Percentiles rank a stretch among this genome's conserved stretches.
These are phyloP conservation scores for Dendrocalamus latiflorus DNA, from an alignment of 202 grass and related monocot genomes.

Conservation along the genomic window DNA sequence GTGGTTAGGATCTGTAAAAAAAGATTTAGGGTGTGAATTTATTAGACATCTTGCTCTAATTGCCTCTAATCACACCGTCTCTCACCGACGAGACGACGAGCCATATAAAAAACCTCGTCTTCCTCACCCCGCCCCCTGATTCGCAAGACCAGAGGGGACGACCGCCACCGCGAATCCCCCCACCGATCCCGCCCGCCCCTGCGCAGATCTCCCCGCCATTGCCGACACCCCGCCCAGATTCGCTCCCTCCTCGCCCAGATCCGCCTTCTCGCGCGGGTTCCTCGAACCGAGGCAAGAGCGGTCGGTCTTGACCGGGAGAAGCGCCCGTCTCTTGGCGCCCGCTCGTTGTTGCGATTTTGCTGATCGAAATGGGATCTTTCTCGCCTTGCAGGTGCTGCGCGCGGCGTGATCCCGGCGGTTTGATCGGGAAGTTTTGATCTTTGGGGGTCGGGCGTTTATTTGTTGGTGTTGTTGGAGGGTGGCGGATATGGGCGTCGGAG, in stretches of 20 bases:
- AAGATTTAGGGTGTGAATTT: too few relatives aligned
- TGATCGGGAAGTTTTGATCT: slow-evolving; percentile 24
- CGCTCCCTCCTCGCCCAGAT: slow-evolving; percentile 27
- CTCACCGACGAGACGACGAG: slow-evolving; percentile 43
- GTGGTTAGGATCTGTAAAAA: too few relatives aligned
- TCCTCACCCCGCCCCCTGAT: slow-evolving; percentile 36
- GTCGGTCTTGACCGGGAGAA: slow-evolving; percentile 6
- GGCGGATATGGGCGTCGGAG: slow-evolving; percentile 47
- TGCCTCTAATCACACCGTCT: too few relatives aligned
- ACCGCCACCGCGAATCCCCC: slow-evolving; percentile 25
- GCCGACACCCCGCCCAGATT: slow-evolving; percentile 16
- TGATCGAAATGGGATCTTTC: slow-evolving; percentile 35
- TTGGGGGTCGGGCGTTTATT: not conserved
- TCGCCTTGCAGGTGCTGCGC: slow-evolving; percentile 36
- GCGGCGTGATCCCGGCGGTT: not conserved
- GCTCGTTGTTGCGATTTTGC: not conserved
- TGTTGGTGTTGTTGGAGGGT: slow-evolving; percentile 10
- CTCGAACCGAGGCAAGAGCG: not conserved
- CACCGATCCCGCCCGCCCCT: slow-evolving; percentile 26
- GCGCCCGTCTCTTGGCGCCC: not conserved
- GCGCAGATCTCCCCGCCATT: slow-evolving; percentile 44
- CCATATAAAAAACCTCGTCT: slow-evolving; percentile 36
- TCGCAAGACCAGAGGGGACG: slow-evolving; percentile 21
- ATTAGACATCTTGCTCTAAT: too few relatives aligned
- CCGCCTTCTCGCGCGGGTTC: not conserved